Conservation (phyloP, 257 asterid genomes). For the Echites panduratus region DNA sequence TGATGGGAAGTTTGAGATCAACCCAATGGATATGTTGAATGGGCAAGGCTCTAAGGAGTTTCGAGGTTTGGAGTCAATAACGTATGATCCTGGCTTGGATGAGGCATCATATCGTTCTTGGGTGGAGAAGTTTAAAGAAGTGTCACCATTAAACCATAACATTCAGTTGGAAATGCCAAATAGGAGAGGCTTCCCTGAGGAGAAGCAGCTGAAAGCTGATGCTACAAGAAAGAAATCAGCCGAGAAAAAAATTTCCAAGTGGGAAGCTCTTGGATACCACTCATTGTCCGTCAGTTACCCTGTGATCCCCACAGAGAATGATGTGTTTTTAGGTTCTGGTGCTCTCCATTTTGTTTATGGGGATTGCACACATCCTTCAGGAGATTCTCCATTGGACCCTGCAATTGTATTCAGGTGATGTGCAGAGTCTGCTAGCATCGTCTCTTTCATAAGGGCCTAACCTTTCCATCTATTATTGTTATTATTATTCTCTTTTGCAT, state of each 20-base stretch:
- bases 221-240: constrained; percentile 64
- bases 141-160: constrained; percentile 32
- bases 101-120: constrained; percentile 77
- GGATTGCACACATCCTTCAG: constrained; percentile 78
- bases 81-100: constrained; percentile 56
- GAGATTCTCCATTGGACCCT: constrained; percentile 56
- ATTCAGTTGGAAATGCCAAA: constrained; percentile 32
- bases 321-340: constrained; percentile 54
- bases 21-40: constrained; percentile 33
- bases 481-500: not conserved
- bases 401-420: constrained; percentile 68
- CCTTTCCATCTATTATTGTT: not conserved
- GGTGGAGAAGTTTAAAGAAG: constrained; percentile 82
- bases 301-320: constrained; percentile 36
- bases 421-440: not conserved
- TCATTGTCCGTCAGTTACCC: constrained; percentile 61
- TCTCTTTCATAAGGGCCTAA: not conserved
- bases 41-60: constrained; percentile 33
- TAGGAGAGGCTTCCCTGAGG: constrained; percentile 47
- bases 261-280: constrained; percentile 83
- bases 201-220: constrained; percentile 56
- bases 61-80: constrained; percentile 37
- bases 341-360: constrained; percentile 80
- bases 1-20: constrained; percentile 60
- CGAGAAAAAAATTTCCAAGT: constrained; percentile 66